Percentiles rank a stretch among this genome's conserved stretches.
Evolutionary conservation across 352 stramenopile genomes (phyloP).

Genomic region (Phytopythium cucurbitacearum): DNA sequence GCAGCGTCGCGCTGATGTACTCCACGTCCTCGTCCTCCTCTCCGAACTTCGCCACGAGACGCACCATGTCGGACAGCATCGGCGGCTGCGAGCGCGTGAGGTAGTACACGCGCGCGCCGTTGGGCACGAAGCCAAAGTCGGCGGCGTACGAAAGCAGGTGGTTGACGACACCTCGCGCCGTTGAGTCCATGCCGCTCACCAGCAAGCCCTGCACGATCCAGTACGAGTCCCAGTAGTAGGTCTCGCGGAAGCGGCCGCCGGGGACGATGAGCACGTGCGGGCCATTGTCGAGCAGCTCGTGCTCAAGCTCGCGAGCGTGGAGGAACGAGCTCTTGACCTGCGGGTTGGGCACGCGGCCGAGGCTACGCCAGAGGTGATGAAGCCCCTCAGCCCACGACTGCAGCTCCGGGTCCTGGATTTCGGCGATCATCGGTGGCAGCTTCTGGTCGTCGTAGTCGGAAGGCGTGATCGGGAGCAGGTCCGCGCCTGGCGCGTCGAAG

Average conservation of each 20-base stretch:
- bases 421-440: conserved; percentile 46
- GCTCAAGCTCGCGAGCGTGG: conserved; percentile 30
- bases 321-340: conserved; percentile 57
- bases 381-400: conserved; percentile 63
- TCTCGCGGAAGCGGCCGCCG: conserved; percentile 89
- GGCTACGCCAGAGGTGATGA: conserved; percentile 68
- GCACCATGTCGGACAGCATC: conserved; percentile 87
- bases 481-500: conserved; percentile 74
- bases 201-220: conserved; percentile 90
- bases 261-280: conserved; percentile 82
- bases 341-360: conserved; percentile 53
- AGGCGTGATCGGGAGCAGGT: conserved; percentile 65
- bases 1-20: conserved; percentile 48
- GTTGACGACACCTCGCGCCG: conserved; percentile 73
- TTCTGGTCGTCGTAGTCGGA: conserved; percentile 60
- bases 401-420: conserved; percentile 45
- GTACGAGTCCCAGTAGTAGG: conserved; percentile 93
- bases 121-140: conserved; percentile 87
- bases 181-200: conserved; percentile 75
- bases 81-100: conserved; percentile 87
- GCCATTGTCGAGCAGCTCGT: conserved; percentile 22
- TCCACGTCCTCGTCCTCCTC: conserved; percentile 7
- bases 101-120: conserved; percentile 90
- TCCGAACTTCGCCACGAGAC: conserved; percentile 57
- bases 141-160: conserved; percentile 87